Conservation (phyloP, 176 grass and related monocot genomes). For the Puya raimondii region DNA sequence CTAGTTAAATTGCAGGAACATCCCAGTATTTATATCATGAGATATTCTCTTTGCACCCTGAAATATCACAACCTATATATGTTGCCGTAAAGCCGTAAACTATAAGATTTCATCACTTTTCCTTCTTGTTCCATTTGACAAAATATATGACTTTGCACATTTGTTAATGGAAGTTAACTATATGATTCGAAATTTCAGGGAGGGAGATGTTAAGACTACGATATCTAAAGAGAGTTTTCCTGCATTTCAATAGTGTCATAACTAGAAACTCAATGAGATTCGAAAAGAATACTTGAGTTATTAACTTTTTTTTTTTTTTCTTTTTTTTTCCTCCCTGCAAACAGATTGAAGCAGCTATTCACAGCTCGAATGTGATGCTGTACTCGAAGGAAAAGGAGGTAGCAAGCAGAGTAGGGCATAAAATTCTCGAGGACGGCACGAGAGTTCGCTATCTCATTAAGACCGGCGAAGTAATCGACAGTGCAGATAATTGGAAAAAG, state of each 20-base stretch:
- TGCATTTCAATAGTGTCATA: too few species aligned
- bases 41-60: too few species aligned
- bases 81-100: neutral
- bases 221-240: too few species aligned
- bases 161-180: too few species aligned
- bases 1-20: neutral
- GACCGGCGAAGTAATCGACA: conserved; percentile 78
- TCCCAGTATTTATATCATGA: neutral
- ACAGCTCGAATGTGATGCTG: conserved; percentile 97
- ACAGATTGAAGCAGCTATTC: conserved; percentile 83
- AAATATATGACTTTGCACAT: too few species aligned
- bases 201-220: too few species aligned
- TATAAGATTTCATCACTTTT: neutral
- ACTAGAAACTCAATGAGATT: too few species aligned
- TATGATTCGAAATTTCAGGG: too few species aligned
- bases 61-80: too few species aligned
- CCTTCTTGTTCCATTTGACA: neutral
- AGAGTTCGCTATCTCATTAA: conserved; percentile 81
- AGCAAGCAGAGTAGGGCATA: conserved; percentile 73
- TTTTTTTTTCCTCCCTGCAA: conserved; percentile 10
- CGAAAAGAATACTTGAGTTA: neutral
- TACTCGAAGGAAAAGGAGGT: conserved; percentile 82
- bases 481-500: conserved; percentile 59
- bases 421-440: conserved; percentile 70
- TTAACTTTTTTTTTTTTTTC: neutral